These are phyloP conservation scores for Hyaloscypha hepaticicola DNA, from an alignment of 495 filamentous ascomycete species.

Conservation along the genomic window DNA sequence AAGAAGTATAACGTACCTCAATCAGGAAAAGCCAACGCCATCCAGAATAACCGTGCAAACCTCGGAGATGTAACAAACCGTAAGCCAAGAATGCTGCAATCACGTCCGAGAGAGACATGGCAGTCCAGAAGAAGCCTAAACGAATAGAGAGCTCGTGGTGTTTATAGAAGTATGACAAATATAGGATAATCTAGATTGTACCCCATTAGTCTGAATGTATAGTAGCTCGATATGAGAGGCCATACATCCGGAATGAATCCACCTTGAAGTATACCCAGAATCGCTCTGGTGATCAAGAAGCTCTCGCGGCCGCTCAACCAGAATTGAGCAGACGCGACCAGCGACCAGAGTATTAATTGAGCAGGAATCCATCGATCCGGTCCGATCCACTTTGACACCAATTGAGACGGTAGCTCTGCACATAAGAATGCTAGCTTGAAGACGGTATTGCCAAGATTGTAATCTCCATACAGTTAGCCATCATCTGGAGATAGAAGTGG, in stretches of 20 bases:
- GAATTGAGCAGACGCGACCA: slow-evolving; percentile 69
- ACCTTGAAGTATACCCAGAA: slow-evolving; percentile 75
- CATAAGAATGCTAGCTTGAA: slow-evolving; percentile 66
- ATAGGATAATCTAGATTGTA: slow-evolving; percentile 51
- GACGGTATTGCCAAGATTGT: slow-evolving; percentile 76
- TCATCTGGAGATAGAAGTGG: background rate
- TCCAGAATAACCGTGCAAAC: slow-evolving; percentile 57
- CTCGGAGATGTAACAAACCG: slow-evolving; percentile 67
- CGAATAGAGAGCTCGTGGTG: slow-evolving; percentile 67
- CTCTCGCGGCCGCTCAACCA: slow-evolving; percentile 58
- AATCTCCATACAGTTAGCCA: slow-evolving; percentile 40
- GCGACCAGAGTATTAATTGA: slow-evolving; percentile 78
- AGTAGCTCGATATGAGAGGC: background rate
- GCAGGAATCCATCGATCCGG: slow-evolving; percentile 84
- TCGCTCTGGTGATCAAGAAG: slow-evolving; percentile 62
- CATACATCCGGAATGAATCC: slow-evolving; percentile 58
- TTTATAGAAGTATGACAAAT: slow-evolving; percentile 79
- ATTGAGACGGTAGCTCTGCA: slow-evolving; percentile 74
- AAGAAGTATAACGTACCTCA: slow-evolving; percentile 24
- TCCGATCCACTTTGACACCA: slow-evolving; percentile 71
- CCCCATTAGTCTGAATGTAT: slow-evolving; percentile 14
- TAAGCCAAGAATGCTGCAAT: slow-evolving; percentile 69
- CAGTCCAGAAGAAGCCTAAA: slow-evolving; percentile 70
- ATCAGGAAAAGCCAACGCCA: slow-evolving; percentile 75
- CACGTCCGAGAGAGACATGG: slow-evolving; percentile 66